phyloP scores from a whole-genome alignment of 306 rosid species.

The Chamaecrista fasciculata region DNA sequence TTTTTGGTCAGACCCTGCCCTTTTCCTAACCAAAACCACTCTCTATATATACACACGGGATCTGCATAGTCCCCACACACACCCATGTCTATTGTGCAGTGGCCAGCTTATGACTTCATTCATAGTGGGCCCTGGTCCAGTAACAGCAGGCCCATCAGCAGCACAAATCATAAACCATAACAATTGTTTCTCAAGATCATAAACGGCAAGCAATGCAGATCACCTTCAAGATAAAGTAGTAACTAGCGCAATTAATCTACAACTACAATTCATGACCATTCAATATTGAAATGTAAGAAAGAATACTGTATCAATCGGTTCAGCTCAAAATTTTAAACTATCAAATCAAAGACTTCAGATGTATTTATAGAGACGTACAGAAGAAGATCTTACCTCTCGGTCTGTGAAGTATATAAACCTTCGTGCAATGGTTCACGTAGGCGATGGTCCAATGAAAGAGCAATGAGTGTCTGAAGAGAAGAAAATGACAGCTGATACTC shows the following conservation, averaged over 20 bases:
- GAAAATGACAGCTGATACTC: constrained; percentile 33
- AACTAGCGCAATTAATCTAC: background rate
- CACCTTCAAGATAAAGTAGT: background rate
- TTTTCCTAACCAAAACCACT: too few relatives aligned
- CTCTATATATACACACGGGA: too few relatives aligned
- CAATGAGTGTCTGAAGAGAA: constrained; percentile 32
- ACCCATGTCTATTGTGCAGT: too few relatives aligned
- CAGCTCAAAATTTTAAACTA: background rate
- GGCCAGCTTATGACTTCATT: too few relatives aligned
- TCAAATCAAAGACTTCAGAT: background rate
- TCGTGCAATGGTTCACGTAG: constrained; percentile 49
- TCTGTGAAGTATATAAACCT: constrained; percentile 6
- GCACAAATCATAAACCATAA: background rate
- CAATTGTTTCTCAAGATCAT: background rate
- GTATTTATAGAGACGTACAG: constrained; percentile 1
- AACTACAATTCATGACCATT: constrained; percentile 8
- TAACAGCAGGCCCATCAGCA: too few relatives aligned
- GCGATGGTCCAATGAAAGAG: constrained; percentile 35
- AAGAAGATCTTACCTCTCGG: constrained; percentile 24
- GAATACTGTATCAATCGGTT: background rate
- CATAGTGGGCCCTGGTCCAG: too few relatives aligned
- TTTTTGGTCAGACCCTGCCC: too few relatives aligned
- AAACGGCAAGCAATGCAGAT: background rate
- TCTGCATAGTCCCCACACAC: too few relatives aligned
- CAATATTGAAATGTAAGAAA: background rate